Conservation (phyloP, 164 flowering plant species). For the Euptelea pleiosperma region DNA sequence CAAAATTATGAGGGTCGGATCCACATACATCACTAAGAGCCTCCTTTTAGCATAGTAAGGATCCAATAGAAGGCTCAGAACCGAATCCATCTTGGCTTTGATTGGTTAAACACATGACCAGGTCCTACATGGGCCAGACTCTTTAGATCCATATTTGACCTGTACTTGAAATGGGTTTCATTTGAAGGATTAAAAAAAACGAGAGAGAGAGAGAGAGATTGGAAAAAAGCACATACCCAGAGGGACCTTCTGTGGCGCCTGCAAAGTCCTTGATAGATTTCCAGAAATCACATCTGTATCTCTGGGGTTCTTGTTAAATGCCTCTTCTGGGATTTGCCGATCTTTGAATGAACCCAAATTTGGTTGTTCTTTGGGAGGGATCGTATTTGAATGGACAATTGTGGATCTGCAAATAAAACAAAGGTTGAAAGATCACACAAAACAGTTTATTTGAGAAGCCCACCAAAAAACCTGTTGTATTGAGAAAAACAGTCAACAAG, state of each 20-base stretch:
- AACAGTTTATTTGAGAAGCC: no score
- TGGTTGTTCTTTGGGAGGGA: slow-evolving; percentile 50
- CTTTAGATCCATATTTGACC: no score
- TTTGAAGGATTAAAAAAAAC: background rate
- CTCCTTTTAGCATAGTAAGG: no score
- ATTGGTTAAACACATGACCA: no score
- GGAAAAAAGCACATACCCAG: slow-evolving; percentile 29
- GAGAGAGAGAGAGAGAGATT: background rate
- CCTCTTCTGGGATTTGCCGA: slow-evolving; percentile 33
- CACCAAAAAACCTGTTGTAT: no score
- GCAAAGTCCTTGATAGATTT: slow-evolving; percentile 39
- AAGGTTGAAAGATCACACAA: background rate
- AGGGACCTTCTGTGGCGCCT: slow-evolving; percentile 44
- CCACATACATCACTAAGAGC: no score
- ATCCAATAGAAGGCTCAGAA: no score
- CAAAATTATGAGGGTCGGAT: no score
- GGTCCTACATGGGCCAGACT: no score
- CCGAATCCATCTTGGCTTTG: no score
- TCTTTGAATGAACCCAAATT: slow-evolving; percentile 34
- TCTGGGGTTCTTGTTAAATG: slow-evolving; percentile 33
- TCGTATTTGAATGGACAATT: slow-evolving; percentile 59
- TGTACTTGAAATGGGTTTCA: no score
- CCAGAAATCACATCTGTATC: slow-evolving; percentile 36
- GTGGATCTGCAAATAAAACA: slow-evolving; percentile 55
- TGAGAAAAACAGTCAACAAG: no score